Evolutionary conservation across 257 asterid species (phyloP), one percentile per base, ranked within the genome.

Genomic region (Capsicum chinense): DNA sequence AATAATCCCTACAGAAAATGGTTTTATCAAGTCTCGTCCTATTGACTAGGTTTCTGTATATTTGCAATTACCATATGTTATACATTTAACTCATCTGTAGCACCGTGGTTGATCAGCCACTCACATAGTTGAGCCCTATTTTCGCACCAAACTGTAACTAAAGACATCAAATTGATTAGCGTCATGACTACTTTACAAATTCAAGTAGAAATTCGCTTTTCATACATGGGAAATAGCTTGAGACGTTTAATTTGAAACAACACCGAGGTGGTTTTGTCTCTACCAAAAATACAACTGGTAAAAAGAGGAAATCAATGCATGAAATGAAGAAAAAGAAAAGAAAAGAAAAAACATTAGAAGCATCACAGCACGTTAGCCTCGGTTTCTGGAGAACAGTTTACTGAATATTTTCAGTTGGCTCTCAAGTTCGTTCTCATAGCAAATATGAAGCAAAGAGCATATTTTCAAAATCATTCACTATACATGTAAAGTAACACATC

Each of bases 311-410:
- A 67, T 3, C 19, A 35, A 35, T 48, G 74, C 74, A 67, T 67
- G 74, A 67, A 35, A 35, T 37, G 74, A 26, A 26, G 1, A 26
- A 26, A 26, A 26, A 26, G 33, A 26, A 26, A 26, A 26, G n/a
- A 6, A 70, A 42, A 42, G 6, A 16, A 17, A 44, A 9, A 44
- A 17, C 39, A 44, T n/a, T 26, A 9, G 79, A 57, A 71, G 56
- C 58, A 71, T 71, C 79, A 71, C 42, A 48, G 59, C 80, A 48
- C 56, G 5, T 73, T 47, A 73, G 80, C 60, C 17, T 19, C 69
- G 10, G 69, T 63, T 10, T 19, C 42, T 19, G 37, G 33, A 62
- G 12, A 63, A 63, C 42, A 63, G 80, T 19, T 19, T 6, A 48
- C 6, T 14, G 44, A 7, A 74, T 47, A 73, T 19, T 47, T 19